Percentiles rank a stretch among this genome's conserved stretches.
phyloP scores from a whole-genome alignment of 257 asterid species.

The Penstemon eatonii region DNA sequence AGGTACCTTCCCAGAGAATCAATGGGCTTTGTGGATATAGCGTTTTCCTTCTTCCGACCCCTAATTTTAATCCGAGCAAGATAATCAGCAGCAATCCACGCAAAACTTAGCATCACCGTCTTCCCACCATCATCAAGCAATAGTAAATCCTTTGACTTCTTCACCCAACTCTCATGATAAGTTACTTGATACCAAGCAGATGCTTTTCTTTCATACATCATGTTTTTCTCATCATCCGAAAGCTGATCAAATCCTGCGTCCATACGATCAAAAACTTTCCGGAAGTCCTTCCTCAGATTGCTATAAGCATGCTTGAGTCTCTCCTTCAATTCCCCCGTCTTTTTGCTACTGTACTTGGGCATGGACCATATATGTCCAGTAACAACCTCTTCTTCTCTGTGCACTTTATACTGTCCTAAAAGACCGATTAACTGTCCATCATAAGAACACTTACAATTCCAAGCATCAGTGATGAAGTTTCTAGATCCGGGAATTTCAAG shows the following conservation, averaged over 20 bases:
- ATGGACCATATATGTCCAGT: conserved; percentile 94
- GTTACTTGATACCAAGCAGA: conserved; percentile 94
- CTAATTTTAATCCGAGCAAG: conserved; percentile 74
- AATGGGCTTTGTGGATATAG: conserved; percentile 52
- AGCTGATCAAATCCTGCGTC: conserved; percentile 51
- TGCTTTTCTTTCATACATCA: conserved; percentile 69
- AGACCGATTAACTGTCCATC: conserved; percentile 73
- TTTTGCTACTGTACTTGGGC: conserved; percentile 67
- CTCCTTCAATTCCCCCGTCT: conserved; percentile 78
- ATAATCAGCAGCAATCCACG: conserved; percentile 96
- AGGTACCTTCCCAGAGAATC: conserved; percentile 73
- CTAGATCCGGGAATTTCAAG: conserved; percentile 59
- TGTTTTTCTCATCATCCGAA: conserved; percentile 56
- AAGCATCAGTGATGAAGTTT: conserved; percentile 57
- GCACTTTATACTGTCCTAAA: conserved; percentile 77
- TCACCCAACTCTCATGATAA: conserved; percentile 62
- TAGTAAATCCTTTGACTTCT: conserved; percentile 44
- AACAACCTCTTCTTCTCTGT: conserved; percentile 79
- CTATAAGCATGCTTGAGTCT: conserved; percentile 77
- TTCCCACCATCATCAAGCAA: conserved; percentile 40
- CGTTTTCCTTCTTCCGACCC: conserved; percentile 37
- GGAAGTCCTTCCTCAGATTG: conserved; percentile 64
- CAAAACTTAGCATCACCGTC: conserved; percentile 72
- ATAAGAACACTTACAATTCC: conserved; percentile 66
- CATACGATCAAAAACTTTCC: conserved; percentile 68